Evolutionary conservation across 192 early-diverging fungal genomes (phyloP), one percentile per base, ranked within the genome.

Genomic region (Funneliformis mosseae): DNA sequence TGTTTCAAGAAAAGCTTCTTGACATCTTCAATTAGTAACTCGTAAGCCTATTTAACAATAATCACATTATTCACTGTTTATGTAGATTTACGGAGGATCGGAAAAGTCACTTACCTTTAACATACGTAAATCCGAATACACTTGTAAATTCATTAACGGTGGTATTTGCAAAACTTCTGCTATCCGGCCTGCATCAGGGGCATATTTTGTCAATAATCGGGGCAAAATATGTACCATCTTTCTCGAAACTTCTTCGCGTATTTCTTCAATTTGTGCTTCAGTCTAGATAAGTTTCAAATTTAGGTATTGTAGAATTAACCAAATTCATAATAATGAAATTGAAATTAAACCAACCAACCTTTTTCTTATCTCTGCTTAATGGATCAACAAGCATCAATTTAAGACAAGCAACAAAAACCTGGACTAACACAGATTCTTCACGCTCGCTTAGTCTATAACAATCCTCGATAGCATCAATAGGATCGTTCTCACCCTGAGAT

Each of bases 361-460:
- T 82, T 77, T 84, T 81, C 28, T 81, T 79, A 74, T 86, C 83
- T 75, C 82, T 83, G 33, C 69, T 81, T 5, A 77, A 38, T 11
- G 80, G 79, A 16, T 83, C 83, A 8, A 60, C n/a, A 42, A 86
- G 48, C 8, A 61, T 84, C 55, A 83, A 48, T 33, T 87, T 81
- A 2, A 89, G 72, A 70, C 86, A 87, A 18, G 78, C 80, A 5
- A 88, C 81, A 78, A 88, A 84, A 11, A 87, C 83, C 45, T 89
- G 83, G 21, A 92, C 62, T 27, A 92, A 79, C 9, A 88, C 71
- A n/a, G 87, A 84, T 45, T 92, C 91, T 76, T 92, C 87, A 7
- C 86, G 83, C 4, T 89, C 85, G 18, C 81, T 86, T 8, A 91
- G 64, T 5, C 81, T 66, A 73, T 90, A 90, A 23, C 76, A 80